These are phyloP conservation scores for Phytophthora quininea DNA, from an alignment of 352 stramenopile species.

Conservation along the genomic window DNA sequence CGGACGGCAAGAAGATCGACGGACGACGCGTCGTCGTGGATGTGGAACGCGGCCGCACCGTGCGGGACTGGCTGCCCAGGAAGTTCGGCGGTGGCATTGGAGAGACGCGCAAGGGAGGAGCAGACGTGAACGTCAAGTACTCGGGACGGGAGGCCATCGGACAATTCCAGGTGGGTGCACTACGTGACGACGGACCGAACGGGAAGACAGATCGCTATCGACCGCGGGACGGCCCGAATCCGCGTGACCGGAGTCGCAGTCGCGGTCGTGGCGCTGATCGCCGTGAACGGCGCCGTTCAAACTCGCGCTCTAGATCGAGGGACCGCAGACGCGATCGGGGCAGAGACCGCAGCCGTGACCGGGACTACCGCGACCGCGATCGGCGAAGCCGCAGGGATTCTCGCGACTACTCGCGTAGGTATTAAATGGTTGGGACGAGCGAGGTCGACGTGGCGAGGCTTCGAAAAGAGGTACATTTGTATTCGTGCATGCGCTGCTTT, in stretches of 20 bases:
- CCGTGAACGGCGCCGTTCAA: constrained; percentile 33
- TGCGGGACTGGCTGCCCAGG: constrained; percentile 95
- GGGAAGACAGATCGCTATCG: constrained; percentile 41
- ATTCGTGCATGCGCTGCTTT: neutral
- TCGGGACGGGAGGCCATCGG: constrained; percentile 61
- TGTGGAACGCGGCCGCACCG: constrained; percentile 97
- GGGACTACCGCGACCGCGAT: constrained; percentile 36
- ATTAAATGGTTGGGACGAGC: constrained; percentile 14
- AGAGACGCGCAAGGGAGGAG: constrained; percentile 79
- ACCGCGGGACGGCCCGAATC: constrained; percentile 21
- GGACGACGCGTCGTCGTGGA: constrained; percentile 97
- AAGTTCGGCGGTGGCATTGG: constrained; percentile 95
- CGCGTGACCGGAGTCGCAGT: constrained; percentile 43
- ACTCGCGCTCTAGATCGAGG: constrained; percentile 44
- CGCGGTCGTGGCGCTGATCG: constrained; percentile 34
- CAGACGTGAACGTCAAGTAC: constrained; percentile 88
- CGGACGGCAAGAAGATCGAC: constrained; percentile 97
- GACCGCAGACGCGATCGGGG: constrained; percentile 26
- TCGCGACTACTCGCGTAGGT: constrained; percentile 48
- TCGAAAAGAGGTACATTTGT: neutral
- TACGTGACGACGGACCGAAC: constrained; percentile 37
- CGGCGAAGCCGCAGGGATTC: constrained; percentile 58
- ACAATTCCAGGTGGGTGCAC: constrained; percentile 40
- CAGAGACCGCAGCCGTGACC: constrained; percentile 43
- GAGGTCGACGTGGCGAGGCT: neutral